These are phyloP conservation scores for Penicillium verrucosum DNA, from an alignment of 2,329 filamentous ascomycete genomes.

Conservation along the genomic window DNA sequence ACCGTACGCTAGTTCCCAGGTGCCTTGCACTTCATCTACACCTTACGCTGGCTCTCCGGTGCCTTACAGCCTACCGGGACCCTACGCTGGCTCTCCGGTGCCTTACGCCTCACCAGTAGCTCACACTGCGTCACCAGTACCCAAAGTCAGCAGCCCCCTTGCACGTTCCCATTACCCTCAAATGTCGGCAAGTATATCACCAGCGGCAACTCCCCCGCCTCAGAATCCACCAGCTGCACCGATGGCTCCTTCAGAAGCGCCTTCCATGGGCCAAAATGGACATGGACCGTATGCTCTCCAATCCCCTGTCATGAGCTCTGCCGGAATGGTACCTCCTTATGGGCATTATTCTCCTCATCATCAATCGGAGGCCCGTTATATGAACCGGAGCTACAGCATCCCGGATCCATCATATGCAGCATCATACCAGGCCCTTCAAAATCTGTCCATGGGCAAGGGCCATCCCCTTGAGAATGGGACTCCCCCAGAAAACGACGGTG, in stretches of 20 bases:
- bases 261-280: conserved; percentile 28
- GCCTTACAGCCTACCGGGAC: neutral
- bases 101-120: conserved; percentile 13
- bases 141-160: conserved; percentile 37
- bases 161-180: conserved; percentile 34
- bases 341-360: conserved; percentile 29
- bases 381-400: conserved; percentile 31
- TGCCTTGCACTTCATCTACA: neutral
- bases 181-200: conserved; percentile 37
- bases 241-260: conserved; percentile 22
- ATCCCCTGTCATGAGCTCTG: conserved; percentile 37
- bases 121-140: conserved; percentile 26
- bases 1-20: neutral
- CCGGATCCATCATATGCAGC: conserved; percentile 27
- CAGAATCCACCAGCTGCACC: conserved; percentile 17
- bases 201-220: conserved; percentile 28
- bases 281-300: conserved; percentile 33
- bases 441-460: conserved; percentile 22
- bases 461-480: conserved; percentile 32
- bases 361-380: conserved; percentile 27
- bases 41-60: conserved; percentile 8
- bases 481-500: conserved; percentile 31
- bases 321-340: conserved; percentile 35
- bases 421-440: conserved; percentile 33
- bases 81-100: conserved; percentile 5